Percentiles rank a stretch among this genome's conserved stretches.
These are phyloP conservation scores for Chlorella ohadii DNA, from an alignment of 139 green algal genomes.

Conservation along the genomic window DNA sequence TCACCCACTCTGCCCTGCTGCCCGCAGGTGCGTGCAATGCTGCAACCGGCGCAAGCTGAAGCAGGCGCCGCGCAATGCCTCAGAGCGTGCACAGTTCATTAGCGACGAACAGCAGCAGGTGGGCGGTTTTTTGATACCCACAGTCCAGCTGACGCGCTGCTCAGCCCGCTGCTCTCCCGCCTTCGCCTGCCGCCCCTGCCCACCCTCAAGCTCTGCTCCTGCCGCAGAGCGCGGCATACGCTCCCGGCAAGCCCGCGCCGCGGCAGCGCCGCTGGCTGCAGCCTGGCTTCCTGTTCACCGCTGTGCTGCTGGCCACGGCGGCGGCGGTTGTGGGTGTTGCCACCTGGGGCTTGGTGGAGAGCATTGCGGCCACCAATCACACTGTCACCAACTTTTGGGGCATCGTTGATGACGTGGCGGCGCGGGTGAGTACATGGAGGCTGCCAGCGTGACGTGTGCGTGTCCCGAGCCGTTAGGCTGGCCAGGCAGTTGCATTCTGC, in stretches of 20 bases:
- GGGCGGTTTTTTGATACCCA: background rate
- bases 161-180: background rate
- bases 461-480: background rate
- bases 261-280: background rate
- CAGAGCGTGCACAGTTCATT: background rate
- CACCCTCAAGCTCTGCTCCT: background rate
- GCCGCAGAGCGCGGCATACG: background rate
- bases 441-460: too few relatives aligned
- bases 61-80: background rate
- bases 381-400: slow-evolving; percentile 8
- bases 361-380: background rate
- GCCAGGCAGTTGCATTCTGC: too few relatives aligned
- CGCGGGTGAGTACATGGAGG: background rate
- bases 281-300: background rate
- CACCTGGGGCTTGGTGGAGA: slow-evolving; percentile 28
- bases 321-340: slow-evolving; percentile 9
- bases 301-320: slow-evolving; percentile 17
- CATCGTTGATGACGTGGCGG: background rate
- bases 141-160: background rate
- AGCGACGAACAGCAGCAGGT: background rate
- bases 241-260: background rate
- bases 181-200: background rate
- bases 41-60: background rate
- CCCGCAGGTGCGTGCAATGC: background rate
- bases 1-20: too few relatives aligned